Conservation (phyloP, 2,329 filamentous ascomycete species). For the Biscogniauxia mediterranea region DNA sequence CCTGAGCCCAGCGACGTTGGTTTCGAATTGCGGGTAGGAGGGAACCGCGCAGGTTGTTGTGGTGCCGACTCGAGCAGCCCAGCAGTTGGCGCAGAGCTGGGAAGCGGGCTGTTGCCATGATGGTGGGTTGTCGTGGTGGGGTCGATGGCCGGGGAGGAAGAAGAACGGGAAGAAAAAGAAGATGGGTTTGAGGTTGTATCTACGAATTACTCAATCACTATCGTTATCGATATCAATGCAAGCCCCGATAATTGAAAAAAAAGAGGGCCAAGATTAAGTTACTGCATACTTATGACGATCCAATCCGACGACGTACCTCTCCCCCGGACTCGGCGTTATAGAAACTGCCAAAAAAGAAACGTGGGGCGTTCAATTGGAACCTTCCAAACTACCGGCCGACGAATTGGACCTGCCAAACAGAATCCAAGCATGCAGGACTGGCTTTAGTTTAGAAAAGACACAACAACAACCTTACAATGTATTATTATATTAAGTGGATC, state of each 20-base stretch:
- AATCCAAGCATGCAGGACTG: too few species aligned
- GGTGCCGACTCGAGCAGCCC: neutral
- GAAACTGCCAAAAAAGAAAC: neutral
- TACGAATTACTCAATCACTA: too few species aligned
- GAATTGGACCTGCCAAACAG: neutral
- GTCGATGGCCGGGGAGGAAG: neutral
- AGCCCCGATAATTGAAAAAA: too few species aligned
- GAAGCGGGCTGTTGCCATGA: slow-evolving; percentile 18
- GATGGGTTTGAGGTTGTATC: too few species aligned
- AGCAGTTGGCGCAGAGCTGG: slow-evolving; percentile 17
- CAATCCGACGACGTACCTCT: slow-evolving; percentile 5
- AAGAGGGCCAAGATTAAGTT: too few species aligned
- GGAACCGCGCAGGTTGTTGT: neutral
- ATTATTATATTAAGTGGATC: too few species aligned
- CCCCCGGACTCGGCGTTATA: too few species aligned
- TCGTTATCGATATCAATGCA: neutral
- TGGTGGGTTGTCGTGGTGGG: neutral
- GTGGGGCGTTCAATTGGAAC: slow-evolving; percentile 6
- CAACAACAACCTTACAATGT: too few species aligned
- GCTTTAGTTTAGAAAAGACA: too few species aligned
- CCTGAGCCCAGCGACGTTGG: slow-evolving; percentile 85
- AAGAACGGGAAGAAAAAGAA: neutral
- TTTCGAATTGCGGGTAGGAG: neutral
- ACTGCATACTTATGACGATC: slow-evolving; percentile 6
- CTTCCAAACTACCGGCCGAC: neutral